Conservation (phyloP, 495 filamentous ascomycete genomes). For the Xylaria cubensis region DNA sequence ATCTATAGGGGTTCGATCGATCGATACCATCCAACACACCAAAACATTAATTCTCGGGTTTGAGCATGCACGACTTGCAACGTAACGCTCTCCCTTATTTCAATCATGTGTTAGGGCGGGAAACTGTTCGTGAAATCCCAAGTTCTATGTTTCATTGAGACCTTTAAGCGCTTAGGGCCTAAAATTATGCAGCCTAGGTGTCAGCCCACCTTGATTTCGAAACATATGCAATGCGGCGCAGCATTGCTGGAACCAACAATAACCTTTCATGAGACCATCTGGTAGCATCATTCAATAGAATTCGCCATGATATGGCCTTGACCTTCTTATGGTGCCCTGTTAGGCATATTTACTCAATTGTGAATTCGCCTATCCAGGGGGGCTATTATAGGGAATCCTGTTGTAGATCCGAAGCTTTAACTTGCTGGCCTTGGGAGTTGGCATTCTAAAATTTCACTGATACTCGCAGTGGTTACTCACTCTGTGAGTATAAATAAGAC, state of each 20-base stretch:
- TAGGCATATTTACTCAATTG: background rate
- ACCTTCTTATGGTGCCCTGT: background rate
- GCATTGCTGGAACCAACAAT: slow-evolving; percentile 21
- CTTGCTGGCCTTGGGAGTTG: background rate
- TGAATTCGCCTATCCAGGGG: background rate
- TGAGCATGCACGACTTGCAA: background rate
- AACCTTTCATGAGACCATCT: background rate
- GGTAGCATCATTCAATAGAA: background rate
- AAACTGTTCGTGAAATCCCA: background rate
- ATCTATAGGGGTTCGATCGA: background rate
- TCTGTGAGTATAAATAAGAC: slow-evolving; percentile 2
- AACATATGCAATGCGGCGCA: slow-evolving; percentile 16
- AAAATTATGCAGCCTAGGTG: background rate
- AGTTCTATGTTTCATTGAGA: background rate
- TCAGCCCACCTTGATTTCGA: slow-evolving; percentile 6
- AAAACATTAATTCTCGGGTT: background rate
- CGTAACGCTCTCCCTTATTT: background rate
- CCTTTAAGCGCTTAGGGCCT: background rate
- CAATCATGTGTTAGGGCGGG: background rate
- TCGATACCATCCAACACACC: background rate
- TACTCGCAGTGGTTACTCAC: background rate
- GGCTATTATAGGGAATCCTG: background rate
- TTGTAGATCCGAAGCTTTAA: background rate
- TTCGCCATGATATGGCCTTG: background rate
- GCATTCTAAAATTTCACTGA: background rate